These are phyloP conservation scores for Hibiscus mutabilis DNA, from an alignment of 345 rosid species.

Conservation along the genomic window DNA sequence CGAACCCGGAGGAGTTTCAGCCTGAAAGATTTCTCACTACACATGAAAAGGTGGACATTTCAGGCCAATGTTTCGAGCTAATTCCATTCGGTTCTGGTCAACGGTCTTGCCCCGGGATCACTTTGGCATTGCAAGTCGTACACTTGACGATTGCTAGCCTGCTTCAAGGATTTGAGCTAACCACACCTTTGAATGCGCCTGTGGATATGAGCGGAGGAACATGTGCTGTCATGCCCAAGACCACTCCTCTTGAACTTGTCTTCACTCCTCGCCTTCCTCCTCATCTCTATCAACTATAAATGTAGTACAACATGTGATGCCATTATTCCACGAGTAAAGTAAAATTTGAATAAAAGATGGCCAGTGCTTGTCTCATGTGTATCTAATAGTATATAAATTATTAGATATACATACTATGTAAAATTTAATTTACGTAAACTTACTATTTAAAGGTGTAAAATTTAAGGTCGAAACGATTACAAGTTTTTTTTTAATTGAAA, in stretches of 20 bases:
- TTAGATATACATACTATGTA: no score
- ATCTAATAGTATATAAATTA: no score
- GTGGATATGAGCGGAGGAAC: conserved; percentile 22
- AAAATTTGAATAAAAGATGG: background rate
- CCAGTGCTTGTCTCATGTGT: background rate
- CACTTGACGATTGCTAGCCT: conserved; percentile 18
- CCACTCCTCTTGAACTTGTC: conserved; percentile 21
- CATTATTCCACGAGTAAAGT: no score
- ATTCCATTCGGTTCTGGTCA: conserved; percentile 29
- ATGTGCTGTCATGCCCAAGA: conserved; percentile 13
- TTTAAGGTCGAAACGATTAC: no score
- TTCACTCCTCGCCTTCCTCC: conserved; percentile 16
- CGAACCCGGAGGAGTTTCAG: conserved; percentile 16
- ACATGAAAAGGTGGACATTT: background rate
- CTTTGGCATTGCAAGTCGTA: conserved; percentile 19
- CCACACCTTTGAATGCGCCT: background rate
- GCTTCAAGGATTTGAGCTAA: conserved; percentile 20
- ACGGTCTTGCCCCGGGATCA: conserved; percentile 23
- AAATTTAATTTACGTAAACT: no score
- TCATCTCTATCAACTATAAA: background rate
- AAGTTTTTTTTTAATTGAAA: no score
- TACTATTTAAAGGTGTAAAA: no score
- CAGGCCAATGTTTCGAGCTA: conserved; percentile 21
- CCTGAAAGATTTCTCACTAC: conserved; percentile 24
- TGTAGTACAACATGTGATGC: background rate